Percentiles rank a stretch among this genome's conserved stretches.
These are phyloP conservation scores for Colletotrichum tofieldiae DNA, from an alignment of 2,329 filamentous ascomycete genomes.

Conservation along the genomic window DNA sequence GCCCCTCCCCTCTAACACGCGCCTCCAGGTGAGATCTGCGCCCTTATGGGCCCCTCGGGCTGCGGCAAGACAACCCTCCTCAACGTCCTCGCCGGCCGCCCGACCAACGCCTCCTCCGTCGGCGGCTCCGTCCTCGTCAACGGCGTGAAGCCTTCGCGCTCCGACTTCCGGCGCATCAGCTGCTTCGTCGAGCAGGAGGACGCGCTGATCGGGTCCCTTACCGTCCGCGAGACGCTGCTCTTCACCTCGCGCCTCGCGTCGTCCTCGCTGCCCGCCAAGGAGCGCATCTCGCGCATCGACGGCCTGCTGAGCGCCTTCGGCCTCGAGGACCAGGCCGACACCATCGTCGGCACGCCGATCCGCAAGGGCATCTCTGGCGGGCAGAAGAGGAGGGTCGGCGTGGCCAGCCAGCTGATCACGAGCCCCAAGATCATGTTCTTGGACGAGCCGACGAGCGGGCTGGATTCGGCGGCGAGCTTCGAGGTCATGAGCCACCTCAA, in stretches of 20 bases:
- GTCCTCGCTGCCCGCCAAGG: conserved; percentile 46
- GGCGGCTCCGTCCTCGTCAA: conserved; percentile 73
- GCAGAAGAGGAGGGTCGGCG: conserved; percentile 85
- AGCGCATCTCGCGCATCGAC: conserved; percentile 67
- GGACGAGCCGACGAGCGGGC: conserved; percentile 87
- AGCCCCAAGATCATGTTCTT: conserved; percentile 86
- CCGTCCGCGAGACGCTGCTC: conserved; percentile 83
- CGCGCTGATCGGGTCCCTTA: conserved; percentile 84
- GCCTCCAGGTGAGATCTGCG: conserved; percentile 75
- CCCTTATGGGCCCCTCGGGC: conserved; percentile 84
- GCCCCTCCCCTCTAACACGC: neutral
- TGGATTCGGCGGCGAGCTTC: conserved; percentile 83
- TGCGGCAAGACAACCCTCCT: conserved; percentile 88
- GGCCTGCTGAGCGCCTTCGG: conserved; percentile 81
- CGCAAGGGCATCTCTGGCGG: conserved; percentile 88
- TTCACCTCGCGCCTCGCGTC: conserved; percentile 81
- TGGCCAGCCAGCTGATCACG: conserved; percentile 87
- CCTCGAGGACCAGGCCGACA: conserved; percentile 77
- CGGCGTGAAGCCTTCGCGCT: conserved; percentile 66
- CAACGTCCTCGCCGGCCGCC: conserved; percentile 80
- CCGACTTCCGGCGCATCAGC: conserved; percentile 75
- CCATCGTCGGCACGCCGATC: conserved; percentile 85
- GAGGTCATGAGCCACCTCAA: conserved; percentile 84
- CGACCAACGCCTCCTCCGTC: conserved; percentile 68
- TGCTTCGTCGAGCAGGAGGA: conserved; percentile 93